phyloP scores from a whole-genome alignment of 352 stramenopile genomes.

The Globisporangium middletonii region DNA sequence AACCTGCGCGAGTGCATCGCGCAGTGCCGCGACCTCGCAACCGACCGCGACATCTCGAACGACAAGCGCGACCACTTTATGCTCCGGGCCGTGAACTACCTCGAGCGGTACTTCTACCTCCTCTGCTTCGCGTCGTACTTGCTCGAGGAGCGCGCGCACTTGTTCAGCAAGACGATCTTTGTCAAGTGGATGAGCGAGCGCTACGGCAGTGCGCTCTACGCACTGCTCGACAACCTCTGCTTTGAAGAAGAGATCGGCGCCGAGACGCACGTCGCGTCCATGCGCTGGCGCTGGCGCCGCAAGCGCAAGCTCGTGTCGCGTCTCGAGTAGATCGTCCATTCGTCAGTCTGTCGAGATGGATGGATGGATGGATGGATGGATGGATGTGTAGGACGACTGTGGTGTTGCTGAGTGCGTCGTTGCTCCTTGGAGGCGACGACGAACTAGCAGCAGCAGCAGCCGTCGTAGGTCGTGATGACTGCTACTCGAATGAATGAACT shows the following conservation, averaged over 20 bases:
- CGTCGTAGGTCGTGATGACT: not conserved
- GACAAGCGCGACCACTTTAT: constrained; percentile 80
- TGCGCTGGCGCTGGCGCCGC: constrained; percentile 85
- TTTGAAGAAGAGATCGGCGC: constrained; percentile 79
- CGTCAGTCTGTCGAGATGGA: not conserved
- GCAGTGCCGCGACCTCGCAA: constrained; percentile 67
- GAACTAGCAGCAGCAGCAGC: not conserved
- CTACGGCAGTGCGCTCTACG: constrained; percentile 81
- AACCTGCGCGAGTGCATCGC: constrained; percentile 83
- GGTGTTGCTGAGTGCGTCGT: not conserved
- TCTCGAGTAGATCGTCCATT: constrained; percentile 35
- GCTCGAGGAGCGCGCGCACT: constrained; percentile 49
- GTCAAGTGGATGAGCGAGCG: constrained; percentile 81
- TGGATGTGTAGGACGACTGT: not conserved
- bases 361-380: not conserved
- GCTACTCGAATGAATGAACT: not conserved
- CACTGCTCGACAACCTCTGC: constrained; percentile 79
- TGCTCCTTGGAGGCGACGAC: no score
- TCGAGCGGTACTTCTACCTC: constrained; percentile 88
- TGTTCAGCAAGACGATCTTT: constrained; percentile 59
- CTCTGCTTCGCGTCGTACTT: constrained; percentile 87
- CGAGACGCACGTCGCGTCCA: constrained; percentile 74
- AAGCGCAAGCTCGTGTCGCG: constrained; percentile 83
- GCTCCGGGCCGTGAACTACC: constrained; percentile 83
- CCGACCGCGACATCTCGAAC: constrained; percentile 58